phyloP scores from a whole-genome alignment of 768 basidiomycete genomes.

The Podaxis sp. region DNA sequence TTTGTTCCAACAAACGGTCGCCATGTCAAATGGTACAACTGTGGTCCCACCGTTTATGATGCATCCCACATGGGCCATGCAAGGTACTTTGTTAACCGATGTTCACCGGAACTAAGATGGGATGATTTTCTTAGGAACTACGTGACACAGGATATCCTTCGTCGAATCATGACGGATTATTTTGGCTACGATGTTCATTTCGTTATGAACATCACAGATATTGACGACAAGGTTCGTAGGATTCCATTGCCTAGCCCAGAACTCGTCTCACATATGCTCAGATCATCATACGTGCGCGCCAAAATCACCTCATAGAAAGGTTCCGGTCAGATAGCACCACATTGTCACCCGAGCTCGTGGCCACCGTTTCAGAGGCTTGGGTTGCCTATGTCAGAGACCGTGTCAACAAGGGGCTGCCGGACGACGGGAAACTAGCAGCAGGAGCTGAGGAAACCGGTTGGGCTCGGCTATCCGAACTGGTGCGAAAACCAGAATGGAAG shows the following conservation, averaged over 20 bases:
- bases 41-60: slow-evolving; percentile 98
- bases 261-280: slow-evolving; percentile 31
- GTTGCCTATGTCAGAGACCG: slow-evolving; percentile 58
- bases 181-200: slow-evolving; percentile 98
- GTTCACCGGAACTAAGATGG: slow-evolving; percentile 3
- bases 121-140: slow-evolving; percentile 69
- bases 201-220: slow-evolving; percentile 99
- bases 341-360: slow-evolving; percentile 60
- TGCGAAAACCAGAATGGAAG: slow-evolving; percentile 62
- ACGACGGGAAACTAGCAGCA: slow-evolving; percentile 41
- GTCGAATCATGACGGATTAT: slow-evolving; percentile 90
- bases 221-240: slow-evolving; percentile 89
- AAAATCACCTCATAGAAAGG: slow-evolving; percentile 66
- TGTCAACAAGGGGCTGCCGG: slow-evolving; percentile 63
- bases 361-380: slow-evolving; percentile 64
- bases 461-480: slow-evolving; percentile 49
- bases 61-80: slow-evolving; percentile 99
- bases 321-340: slow-evolving; percentile 54
- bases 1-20: slow-evolving; percentile 70
- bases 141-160: slow-evolving; percentile 89
- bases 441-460: slow-evolving; percentile 57
- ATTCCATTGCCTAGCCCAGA: slow-evolving; percentile 13
- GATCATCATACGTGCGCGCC: slow-evolving; percentile 94
- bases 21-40: slow-evolving; percentile 98
- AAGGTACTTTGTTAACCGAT: slow-evolving; percentile 50